These are phyloP conservation scores for Candida stauntonica DNA, from an alignment of 805 yeast species.

Conservation along the genomic window DNA sequence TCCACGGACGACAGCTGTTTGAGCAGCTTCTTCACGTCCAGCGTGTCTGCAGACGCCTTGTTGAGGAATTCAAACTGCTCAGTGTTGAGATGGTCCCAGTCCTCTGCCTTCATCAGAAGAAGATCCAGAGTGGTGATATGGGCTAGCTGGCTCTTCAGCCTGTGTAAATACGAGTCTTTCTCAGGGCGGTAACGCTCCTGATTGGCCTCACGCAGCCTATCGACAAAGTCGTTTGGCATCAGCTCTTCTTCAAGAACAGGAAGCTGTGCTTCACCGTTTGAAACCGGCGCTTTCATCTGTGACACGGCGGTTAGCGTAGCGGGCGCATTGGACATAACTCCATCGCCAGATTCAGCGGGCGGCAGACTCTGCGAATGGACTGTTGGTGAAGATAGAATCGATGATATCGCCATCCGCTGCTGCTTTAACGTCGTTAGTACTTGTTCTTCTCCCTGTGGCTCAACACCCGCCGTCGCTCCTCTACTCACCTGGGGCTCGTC, in stretches of 20 bases:
- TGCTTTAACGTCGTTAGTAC: not conserved
- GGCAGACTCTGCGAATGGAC: slow-evolving; percentile 1
- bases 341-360: not conserved
- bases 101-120: slow-evolving; percentile 21
- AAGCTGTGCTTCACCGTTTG: slow-evolving; percentile 1
- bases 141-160: slow-evolving; percentile 22
- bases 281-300: not conserved
- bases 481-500: not conserved
- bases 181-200: slow-evolving; percentile 18
- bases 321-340: not conserved
- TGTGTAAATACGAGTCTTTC: slow-evolving; percentile 23
- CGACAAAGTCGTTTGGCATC: slow-evolving; percentile 15
- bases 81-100: slow-evolving; percentile 26
- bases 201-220: slow-evolving; percentile 21
- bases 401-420: slow-evolving; percentile 22
- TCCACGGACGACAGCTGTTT: slow-evolving; percentile 26
- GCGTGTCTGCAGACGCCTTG: slow-evolving; percentile 24
- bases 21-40: slow-evolving; percentile 26
- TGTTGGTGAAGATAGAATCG: slow-evolving; percentile 22
- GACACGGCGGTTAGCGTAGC: not conserved
- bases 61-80: slow-evolving; percentile 26
- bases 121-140: slow-evolving; percentile 27
- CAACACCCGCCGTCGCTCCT: not conserved
- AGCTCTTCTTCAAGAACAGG: slow-evolving; percentile 10
- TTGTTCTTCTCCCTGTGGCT: not conserved